A percentile compares a stretch with the other conserved stretches of the same genome.
phyloP scores from a whole-genome alignment of 805 yeast genomes.

The Kazachstania bromeliacearum region DNA sequence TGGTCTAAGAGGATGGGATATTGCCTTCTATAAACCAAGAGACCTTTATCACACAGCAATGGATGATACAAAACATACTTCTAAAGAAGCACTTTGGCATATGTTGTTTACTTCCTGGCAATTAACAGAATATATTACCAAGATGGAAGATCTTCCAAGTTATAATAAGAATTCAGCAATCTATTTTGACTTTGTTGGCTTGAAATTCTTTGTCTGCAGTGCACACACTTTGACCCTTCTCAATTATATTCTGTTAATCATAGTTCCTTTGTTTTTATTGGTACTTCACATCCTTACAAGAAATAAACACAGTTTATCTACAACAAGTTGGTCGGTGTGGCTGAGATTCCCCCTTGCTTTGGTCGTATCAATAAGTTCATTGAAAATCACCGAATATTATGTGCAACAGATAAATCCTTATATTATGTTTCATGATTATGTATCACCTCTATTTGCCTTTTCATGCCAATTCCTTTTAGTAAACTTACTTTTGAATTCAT shows the following conservation, averaged over 20 bases:
- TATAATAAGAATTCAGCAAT: conserved; percentile 38
- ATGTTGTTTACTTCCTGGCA: conserved; percentile 71
- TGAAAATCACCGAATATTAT: conserved; percentile 32
- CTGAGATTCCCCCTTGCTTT: conserved; percentile 55
- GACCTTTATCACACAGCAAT: conserved; percentile 70
- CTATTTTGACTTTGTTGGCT: conserved; percentile 56
- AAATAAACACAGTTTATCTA: conserved; percentile 41
- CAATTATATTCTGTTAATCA: conserved; percentile 43
- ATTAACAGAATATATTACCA: conserved; percentile 39
- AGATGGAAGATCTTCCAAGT: conserved; percentile 20
- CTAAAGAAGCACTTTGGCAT: conserved; percentile 68
- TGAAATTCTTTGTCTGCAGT: conserved; percentile 45
- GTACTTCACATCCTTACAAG: conserved; percentile 40
- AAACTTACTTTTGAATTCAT: conserved; percentile 47
- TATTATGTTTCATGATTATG: conserved; percentile 42
- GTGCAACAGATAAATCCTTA: conserved; percentile 38
- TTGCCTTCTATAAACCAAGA: conserved; percentile 83
- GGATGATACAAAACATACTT: conserved; percentile 58
- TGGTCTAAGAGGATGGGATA: conserved; percentile 78
- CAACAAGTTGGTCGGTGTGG: conserved; percentile 33
- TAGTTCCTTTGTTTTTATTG: conserved; percentile 45
- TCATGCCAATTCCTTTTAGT: conserved; percentile 40
- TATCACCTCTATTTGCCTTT: conserved; percentile 41
- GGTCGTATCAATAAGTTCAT: conserved; percentile 33
- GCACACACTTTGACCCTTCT: conserved; percentile 39